Evolutionary conservation across 331 rosid species (phyloP).

Genomic region (Telfairia occidentalis): DNA sequence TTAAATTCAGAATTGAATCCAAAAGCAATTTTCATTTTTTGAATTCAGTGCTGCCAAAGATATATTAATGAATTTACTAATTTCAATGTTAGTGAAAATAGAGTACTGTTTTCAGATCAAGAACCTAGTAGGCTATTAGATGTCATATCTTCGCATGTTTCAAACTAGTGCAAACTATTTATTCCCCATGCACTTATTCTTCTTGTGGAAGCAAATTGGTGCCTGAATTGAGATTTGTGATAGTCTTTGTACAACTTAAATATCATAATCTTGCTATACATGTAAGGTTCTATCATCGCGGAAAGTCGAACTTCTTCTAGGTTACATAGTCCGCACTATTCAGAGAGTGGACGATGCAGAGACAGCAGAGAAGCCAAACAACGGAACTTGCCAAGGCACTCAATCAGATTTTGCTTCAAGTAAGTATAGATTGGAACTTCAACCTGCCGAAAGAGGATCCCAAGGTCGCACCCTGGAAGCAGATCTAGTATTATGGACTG

Average conservation of each 20-base stretch:
- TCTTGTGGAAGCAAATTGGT: neutral
- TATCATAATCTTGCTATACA: conserved; percentile 13
- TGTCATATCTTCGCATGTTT: neutral
- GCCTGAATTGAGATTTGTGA: neutral
- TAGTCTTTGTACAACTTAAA: neutral
- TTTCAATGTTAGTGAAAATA: neutral
- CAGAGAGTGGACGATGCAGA: conserved; percentile 33
- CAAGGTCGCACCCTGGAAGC: conserved; percentile 56
- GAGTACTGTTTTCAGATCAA: neutral
- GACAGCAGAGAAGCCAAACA: conserved; percentile 23
- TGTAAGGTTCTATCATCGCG: conserved; percentile 70
- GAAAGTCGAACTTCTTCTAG: conserved; percentile 74
- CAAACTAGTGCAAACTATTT: neutral
- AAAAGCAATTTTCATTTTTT: neutral
- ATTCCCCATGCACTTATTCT: neutral
- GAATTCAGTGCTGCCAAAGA: neutral
- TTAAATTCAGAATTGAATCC: neutral
- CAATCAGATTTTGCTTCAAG: conserved; percentile 29
- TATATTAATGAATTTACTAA: neutral
- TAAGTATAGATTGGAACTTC: conserved; percentile 66
- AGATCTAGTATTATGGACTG: conserved; percentile 86
- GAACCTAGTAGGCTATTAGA: neutral
- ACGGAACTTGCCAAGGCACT: conserved; percentile 14
- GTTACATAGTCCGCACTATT: conserved; percentile 61
- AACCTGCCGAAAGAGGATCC: conserved; percentile 63